Evolutionary conservation across 805 yeast genomes (phyloP), one percentile per base, ranked within the genome.

Genomic region (Phaffomyces opuntiae): DNA sequence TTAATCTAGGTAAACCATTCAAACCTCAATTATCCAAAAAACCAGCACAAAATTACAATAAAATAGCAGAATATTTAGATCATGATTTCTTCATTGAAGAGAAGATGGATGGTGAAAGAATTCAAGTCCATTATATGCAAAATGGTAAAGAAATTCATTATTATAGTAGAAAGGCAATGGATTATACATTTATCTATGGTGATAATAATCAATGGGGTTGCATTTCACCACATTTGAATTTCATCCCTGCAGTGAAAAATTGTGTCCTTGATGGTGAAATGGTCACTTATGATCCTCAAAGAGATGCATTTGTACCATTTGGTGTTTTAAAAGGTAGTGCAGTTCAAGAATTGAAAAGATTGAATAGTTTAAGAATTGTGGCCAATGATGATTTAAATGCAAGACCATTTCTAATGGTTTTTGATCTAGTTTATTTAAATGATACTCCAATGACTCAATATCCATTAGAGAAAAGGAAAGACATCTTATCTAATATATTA

Each of bases 71-170:
- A 8, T 66, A 62, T 24, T 67, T 85, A 57, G 21, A 61, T 39
- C 25, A 62, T 50, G 67, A 71, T 25, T 87, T 88, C 55, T 74
- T 72, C 43, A 78, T 91, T 9, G 98, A 91, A 57, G 97, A 91
- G 60, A 91, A 91, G 60, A 74, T 89, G 66, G 97, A 91, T 63
- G 99, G 98, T 3, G 97, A 91, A 62, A 67, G 99, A 53, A 79
- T 87, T 54, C 81, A 87, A 44, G 53, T 89, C 39, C 99, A 91
- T 60, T 77, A 80, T 66, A 47, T 48, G 32, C 65, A 77, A 9
- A 59, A 59, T 47, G 81, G 75, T 11, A 54, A 56, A 35, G 49
- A 47, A 32, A 55, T 62, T n/a, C 57, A 53, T 38, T 58, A 53
- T 27, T 62, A 65, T 65, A 80, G 87, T 43, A 71, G 96, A 53